Base-by-base conservation (phyloP, 1,284 basidiomycete species). In the Hymenochaete sp. region DNA sequence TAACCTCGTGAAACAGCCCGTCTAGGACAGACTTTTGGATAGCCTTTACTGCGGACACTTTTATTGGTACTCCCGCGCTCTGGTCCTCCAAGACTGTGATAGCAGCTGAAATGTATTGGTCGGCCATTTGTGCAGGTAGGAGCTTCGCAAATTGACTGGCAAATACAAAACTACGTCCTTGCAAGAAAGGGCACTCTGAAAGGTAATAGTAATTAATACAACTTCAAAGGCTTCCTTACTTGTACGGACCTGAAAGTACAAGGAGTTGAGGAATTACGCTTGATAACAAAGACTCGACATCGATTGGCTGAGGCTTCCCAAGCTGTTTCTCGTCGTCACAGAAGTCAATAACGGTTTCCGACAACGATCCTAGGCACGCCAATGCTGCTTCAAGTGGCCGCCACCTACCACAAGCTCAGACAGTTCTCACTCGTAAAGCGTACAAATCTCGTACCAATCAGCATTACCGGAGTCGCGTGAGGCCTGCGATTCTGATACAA, bases 81-180 rank as follows among this genome's bases (percentile, higher is more conserved):
- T 60, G 57, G 0, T 79, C 73, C 58, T 92, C 88, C n/a, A 98
- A 73, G 1, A 89, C 89, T 33, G 82, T 75, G 24, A 95, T 72
- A 0, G 93, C 88, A 4, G 89, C 88, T 18, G 84, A 77, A 26
- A 98, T 71, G 59, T 97, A 97, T 57, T 91, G 87, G 1, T 75
- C 75, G 2, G 84, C 80, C 33, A 92, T 68, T 44, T 79, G 70
- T 1, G 71, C 55, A 0, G 90, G 84, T 6, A 98, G 68, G 3
- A 82, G 63, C 48, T 79, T 77, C 0, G 89, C 77, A 57, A 82
- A 97, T 59, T 93, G 86, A 56, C 89, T 92, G 0, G 92, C 91
- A 57, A 98, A 95, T 31, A 98, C 89, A 52, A 98, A 96, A 2
- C 82, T 87, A 46, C 95, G 75, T 7, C 95, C 96, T 64, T 96